Conservation (phyloP, 768 basidiomycete genomes). For the Suillus placidus region DNA sequence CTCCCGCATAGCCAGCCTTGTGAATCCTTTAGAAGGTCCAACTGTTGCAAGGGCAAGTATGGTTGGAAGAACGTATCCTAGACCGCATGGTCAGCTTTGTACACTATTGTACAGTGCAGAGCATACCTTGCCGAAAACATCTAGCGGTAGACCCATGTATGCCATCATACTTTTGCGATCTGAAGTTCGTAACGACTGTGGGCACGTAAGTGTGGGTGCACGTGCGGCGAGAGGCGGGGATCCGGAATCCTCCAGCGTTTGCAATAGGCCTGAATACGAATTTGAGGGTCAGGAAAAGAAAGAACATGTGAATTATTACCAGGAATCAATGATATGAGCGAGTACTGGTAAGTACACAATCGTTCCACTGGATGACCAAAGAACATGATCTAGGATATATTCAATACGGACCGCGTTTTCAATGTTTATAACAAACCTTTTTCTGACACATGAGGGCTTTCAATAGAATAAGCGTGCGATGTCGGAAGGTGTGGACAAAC, state of each 20-base stretch:
- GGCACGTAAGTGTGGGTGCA: conserved; percentile 64
- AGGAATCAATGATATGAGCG: conserved; percentile 90
- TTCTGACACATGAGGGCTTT: conserved; percentile 95
- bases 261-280: conserved; percentile 68
- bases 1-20: conserved; percentile 91
- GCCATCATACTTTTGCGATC: conserved; percentile 90
- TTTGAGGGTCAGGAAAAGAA: not conserved
- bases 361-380: conserved; percentile 96
- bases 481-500: conserved; percentile 90
- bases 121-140: conserved; percentile 85
- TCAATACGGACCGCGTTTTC: conserved; percentile 14
- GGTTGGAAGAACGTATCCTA: conserved; percentile 97
- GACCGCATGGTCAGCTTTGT: conserved; percentile 10
- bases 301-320: conserved; percentile 46
- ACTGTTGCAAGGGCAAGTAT: conserved; percentile 92
- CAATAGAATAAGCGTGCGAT: conserved; percentile 88
- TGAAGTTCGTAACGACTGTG: conserved; percentile 83
- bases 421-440: conserved; percentile 53
- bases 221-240: conserved; percentile 73
- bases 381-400: conserved; percentile 78
- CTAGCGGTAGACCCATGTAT: conserved; percentile 91
- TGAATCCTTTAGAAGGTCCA: conserved; percentile 82
- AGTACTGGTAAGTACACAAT: conserved; percentile 97
- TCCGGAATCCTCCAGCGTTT: conserved; percentile 89
- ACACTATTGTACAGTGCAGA: not conserved